phyloP scores from a whole-genome alignment of 2,329 filamentous ascomycete genomes.

The Fusarium circinatum region DNA sequence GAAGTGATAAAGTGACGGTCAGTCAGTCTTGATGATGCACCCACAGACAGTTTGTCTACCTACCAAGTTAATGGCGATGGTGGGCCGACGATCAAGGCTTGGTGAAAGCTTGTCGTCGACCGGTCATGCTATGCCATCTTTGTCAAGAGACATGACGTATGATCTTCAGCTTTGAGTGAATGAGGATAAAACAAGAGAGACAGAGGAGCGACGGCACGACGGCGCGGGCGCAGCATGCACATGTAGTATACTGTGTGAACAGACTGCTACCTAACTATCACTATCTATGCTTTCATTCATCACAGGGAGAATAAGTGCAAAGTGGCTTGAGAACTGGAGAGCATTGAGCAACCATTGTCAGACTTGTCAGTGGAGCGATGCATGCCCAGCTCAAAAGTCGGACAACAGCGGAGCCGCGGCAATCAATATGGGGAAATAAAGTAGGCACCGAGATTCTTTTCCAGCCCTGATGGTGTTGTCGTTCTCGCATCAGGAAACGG shows the following conservation, averaged over 20 bases:
- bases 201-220: conserved; percentile 23
- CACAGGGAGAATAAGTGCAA: background rate
- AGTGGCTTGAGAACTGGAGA: conserved; percentile 13
- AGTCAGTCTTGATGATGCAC: background rate
- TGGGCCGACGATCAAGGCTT: conserved; percentile 23
- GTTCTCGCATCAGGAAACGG: background rate
- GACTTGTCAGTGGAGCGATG: background rate
- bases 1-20: background rate
- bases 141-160: conserved; percentile 31
- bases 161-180: background rate
- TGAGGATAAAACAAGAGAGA: conserved; percentile 4
- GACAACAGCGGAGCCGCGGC: conserved; percentile 18
- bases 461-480: conserved; percentile 1
- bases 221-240: background rate
- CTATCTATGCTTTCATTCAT: background rate
- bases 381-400: background rate
- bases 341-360: background rate
- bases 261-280: background rate
- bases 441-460: conserved; percentile 25
- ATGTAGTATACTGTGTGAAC: background rate
- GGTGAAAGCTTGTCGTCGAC: conserved; percentile 24
- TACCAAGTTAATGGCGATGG: background rate
- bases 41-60: background rate
- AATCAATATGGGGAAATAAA: conserved; percentile 21
- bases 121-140: background rate